Base-by-base conservation (phyloP, 2,329 filamentous ascomycete species). In the Claviceps spartinae region DNA sequence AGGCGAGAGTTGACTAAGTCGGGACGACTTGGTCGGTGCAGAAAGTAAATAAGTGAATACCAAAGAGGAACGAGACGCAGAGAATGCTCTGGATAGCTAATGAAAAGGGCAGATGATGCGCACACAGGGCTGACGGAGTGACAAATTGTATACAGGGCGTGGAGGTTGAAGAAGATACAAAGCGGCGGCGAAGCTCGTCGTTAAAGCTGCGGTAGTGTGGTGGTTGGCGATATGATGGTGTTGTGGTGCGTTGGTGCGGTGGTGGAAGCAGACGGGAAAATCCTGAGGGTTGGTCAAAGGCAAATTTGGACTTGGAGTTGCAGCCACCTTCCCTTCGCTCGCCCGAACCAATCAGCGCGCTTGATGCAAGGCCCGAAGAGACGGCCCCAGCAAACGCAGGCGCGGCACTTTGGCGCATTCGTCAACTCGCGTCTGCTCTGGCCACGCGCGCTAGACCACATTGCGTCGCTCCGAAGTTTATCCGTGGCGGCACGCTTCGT, bases 211-310 rank as follows among this genome's bases (percentile, higher is more conserved):
- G 40, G 48, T 49, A 47, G 30, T 20, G 38, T 40, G 14, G 16
- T 40, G 38, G 38, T 40, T 34, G 30, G 9, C 11, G 30, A 34
- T 34, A 24, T 43, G 42, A 43, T 43, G 41, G 18, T 42, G 9
- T 22, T 18, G 7, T 42, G 41, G 40, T 42, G 40, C 13, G 40
- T 18, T 22, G 41, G 24, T 45, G 24, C 16, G 20, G 42, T 43
- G 42, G 16, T 36, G 44, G 14, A 18, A 48, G 56, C 52, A 56
- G 60, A 60, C 56, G 56, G 57, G 57, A 62, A 67, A 67, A 65
- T 61, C 64, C 62, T 62, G 57, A 64, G 60, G 61, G 64, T 62
- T 57, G 51, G 57, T 57, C 55, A 59, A 58, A 60, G 56, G 57
- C 58, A 65, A 65, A 63, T 61, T 63, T 64, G 62, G 60, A 65